Evolutionary conservation across 352 stramenopile genomes (phyloP), one percentile per base, ranked within the genome.

Genomic region (Pythium periplocum): DNA sequence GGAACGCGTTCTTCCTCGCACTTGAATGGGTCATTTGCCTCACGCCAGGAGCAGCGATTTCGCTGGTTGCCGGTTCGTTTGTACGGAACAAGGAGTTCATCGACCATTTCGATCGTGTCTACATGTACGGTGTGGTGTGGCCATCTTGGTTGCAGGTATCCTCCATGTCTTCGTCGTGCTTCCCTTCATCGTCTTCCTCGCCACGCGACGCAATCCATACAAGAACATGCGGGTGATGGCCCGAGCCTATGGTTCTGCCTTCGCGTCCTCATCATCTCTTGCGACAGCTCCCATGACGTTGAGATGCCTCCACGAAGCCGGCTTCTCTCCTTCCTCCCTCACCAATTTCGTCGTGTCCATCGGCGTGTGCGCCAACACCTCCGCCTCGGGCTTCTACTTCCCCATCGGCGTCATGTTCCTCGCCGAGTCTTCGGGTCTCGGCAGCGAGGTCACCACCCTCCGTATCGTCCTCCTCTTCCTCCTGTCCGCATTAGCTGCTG

Each of bases 321-420:
- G 71, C 6, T 64, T 82, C 60, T 86, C 74, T 46, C 88, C 78
- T 26, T 75, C 82, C 51, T 87, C 81, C 40, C 70, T 91, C 10
- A 73, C 72, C n/a, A 87, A 86, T 36, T 86, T 90, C 44, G 71
- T 87, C 17, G 67, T 91, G 49, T 89, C 78, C 10, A 74, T 91
- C 32, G 79, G 78, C 31, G 77, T 84, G 9, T 68, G 71, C 11
- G 74, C 75, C 12, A 86, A 87, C 64, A 72, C 86, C 48, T 79
- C 71, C 0, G 73, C 62, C 30, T 66, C 62, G 11, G 78, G 71
- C 31, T 79, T 77, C 61, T 88, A 88, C 59, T 76, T 75, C 40
- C 78, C 78, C 4, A 75, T 93, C 44, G 69, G 64, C 4, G 67
- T 86, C 41, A 60, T 86, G 41, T 88, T 78, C 48, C 53, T 90